Evolutionary conservation across 2,329 filamentous ascomycete genomes (phyloP).

Genomic region (Lasiodiplodia gonubiensis): DNA sequence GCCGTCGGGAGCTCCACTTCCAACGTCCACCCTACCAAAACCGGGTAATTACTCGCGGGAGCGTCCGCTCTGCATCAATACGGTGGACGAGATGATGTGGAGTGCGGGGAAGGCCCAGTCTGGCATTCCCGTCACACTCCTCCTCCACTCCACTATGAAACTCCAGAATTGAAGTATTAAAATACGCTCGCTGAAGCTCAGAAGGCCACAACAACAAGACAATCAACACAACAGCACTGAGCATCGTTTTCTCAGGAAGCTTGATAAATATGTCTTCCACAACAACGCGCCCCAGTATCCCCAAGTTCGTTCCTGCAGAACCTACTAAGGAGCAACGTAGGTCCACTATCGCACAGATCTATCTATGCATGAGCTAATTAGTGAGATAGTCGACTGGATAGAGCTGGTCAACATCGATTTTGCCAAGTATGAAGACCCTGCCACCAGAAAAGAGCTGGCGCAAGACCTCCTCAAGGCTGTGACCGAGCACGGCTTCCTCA

Average conservation of each 20-base stretch:
- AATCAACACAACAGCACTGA: background rate
- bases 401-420: constrained; percentile 17
- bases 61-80: background rate
- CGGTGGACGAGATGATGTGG: background rate
- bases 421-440: constrained; percentile 4
- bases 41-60: background rate
- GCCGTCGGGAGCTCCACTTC: constrained; percentile 6
- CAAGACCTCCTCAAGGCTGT: constrained; percentile 12
- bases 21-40: background rate
- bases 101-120: background rate
- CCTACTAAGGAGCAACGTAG: constrained; percentile 3
- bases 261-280: background rate
- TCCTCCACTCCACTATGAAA: background rate
- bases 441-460: background rate
- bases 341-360: background rate
- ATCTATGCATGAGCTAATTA: background rate
- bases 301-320: background rate
- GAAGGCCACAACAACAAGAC: background rate
- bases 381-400: constrained; percentile 1
- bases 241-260: background rate
- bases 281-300: background rate
- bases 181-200: background rate
- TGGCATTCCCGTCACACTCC: background rate
- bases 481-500: constrained; percentile 13
- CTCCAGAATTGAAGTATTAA: too few species aligned